Evolutionary conservation across 2,329 filamentous ascomycete genomes (phyloP).

Genomic region (Proliferodiscus dingleyae): DNA sequence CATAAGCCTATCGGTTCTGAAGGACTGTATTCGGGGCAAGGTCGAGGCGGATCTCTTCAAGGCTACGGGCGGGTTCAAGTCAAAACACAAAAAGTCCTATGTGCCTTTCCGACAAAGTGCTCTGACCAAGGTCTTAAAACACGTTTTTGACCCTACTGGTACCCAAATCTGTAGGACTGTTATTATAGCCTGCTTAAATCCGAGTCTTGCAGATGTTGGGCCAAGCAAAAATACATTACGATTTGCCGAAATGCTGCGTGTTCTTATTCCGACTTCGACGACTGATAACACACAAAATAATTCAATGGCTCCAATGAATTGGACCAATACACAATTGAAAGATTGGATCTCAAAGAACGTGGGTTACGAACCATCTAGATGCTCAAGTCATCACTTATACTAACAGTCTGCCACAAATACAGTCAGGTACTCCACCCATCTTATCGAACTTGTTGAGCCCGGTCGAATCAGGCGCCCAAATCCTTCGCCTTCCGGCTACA

Average conservation of each 20-base stretch:
- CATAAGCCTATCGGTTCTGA: constrained; percentile 77
- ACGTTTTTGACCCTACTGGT: constrained; percentile 67
- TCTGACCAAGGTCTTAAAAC: constrained; percentile 79
- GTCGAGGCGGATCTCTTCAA: constrained; percentile 52
- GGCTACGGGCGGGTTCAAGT: constrained; percentile 42
- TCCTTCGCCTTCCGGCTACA: constrained; percentile 36
- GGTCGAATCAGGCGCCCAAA: constrained; percentile 37
- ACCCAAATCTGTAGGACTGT: constrained; percentile 85
- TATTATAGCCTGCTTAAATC: constrained; percentile 95
- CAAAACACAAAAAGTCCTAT: constrained; percentile 55
- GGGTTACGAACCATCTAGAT: constrained; percentile 17
- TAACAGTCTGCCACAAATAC: too few species aligned
- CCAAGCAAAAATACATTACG: constrained; percentile 76
- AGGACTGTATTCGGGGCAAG: constrained; percentile 47
- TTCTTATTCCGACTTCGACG: constrained; percentile 34
- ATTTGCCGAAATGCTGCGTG: constrained; percentile 67
- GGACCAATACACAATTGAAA: constrained; percentile 36
- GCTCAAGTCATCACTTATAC: too few species aligned
- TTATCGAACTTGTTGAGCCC: constrained; percentile 35
- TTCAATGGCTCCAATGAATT: constrained; percentile 33
- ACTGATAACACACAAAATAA: constrained; percentile 23
- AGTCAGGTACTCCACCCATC: constrained; percentile 39
- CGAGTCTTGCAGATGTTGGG: constrained; percentile 90
- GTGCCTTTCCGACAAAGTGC: constrained; percentile 88
- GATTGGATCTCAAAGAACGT: constrained; percentile 40